phyloP scores from a whole-genome alignment of 169 alveolate species.

The Babesia bovis region DNA sequence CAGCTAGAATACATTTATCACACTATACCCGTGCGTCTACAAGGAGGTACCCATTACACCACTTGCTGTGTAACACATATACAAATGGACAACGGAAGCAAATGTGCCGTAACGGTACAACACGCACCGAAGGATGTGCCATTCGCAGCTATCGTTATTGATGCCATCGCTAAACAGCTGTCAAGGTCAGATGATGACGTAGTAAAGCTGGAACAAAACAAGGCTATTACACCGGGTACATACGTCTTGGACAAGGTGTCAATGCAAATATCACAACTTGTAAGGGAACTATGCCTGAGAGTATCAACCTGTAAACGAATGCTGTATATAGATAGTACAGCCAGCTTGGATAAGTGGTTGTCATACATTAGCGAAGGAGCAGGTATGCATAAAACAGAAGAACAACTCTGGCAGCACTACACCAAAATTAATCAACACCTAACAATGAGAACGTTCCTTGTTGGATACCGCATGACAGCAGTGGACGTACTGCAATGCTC shows the following conservation, averaged over 20 bases:
- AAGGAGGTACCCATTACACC: too few species aligned
- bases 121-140: constrained; percentile 61
- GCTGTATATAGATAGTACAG: constrained; percentile 38
- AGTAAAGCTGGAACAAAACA: constrained; percentile 31
- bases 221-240: constrained; percentile 12
- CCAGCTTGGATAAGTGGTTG: constrained; percentile 33
- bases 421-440: constrained; percentile 52
- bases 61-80: too few species aligned
- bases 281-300: constrained; percentile 26
- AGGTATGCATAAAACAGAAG: background rate
- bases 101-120: constrained; percentile 26
- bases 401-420: constrained; percentile 31
- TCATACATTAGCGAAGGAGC: background rate
- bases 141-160: constrained; percentile 49
- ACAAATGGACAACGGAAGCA: constrained; percentile 20
- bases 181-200: background rate
- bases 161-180: constrained; percentile 43
- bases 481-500: constrained; percentile 49
- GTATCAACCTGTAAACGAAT: constrained; percentile 42
- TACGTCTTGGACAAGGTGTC: constrained; percentile 32
- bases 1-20: too few species aligned
- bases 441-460: constrained; percentile 47
- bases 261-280: constrained; percentile 36
- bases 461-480: constrained; percentile 58
- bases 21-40: too few species aligned